Evolutionary conservation across 805 yeast genomes (phyloP).

Genomic region (Barnettozyma siamensis): DNA sequence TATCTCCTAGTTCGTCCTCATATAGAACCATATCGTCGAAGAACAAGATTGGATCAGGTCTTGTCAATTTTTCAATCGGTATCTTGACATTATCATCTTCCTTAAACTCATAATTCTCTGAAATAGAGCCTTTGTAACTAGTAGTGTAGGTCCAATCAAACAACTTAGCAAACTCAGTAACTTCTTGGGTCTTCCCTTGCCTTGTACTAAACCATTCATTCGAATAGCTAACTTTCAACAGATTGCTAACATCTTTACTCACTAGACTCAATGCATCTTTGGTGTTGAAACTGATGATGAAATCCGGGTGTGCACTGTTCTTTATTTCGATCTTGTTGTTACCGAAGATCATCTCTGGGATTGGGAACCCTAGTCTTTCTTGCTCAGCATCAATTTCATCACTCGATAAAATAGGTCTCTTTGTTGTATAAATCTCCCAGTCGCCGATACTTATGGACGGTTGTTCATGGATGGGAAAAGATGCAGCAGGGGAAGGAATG

Average conservation of each 20-base stretch:
- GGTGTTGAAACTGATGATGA: conserved; percentile 63
- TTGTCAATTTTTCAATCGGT: conserved; percentile 64
- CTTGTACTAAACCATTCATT: conserved; percentile 62
- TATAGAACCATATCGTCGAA: conserved; percentile 84
- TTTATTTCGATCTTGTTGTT: conserved; percentile 58
- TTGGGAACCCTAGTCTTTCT: conserved; percentile 62
- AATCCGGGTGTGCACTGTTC: conserved; percentile 31
- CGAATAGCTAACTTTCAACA: conserved; percentile 77
- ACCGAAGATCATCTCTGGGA: conserved; percentile 98
- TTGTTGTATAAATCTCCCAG: conserved; percentile 71
- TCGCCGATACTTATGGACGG: conserved; percentile 66
- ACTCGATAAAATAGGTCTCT: conserved; percentile 72
- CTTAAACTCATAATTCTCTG: conserved; percentile 12
- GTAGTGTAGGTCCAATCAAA: conserved; percentile 97
- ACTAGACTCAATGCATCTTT: conserved; percentile 67
- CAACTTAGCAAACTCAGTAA: conserved; percentile 64
- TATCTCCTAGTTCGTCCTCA: conserved; percentile 96
- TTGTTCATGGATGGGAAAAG: conserved; percentile 53
- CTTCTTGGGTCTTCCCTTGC: conserved; percentile 33
- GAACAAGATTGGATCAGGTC: conserved; percentile 80
- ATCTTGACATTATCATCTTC: conserved; percentile 34
- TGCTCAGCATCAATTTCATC: conserved; percentile 63
- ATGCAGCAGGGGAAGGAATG: conserved; percentile 70
- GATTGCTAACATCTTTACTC: conserved; percentile 42
- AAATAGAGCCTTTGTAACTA: conserved; percentile 58